These are phyloP conservation scores for Mycena galopus DNA, from an alignment of 768 basidiomycete species.

Conservation along the genomic window DNA sequence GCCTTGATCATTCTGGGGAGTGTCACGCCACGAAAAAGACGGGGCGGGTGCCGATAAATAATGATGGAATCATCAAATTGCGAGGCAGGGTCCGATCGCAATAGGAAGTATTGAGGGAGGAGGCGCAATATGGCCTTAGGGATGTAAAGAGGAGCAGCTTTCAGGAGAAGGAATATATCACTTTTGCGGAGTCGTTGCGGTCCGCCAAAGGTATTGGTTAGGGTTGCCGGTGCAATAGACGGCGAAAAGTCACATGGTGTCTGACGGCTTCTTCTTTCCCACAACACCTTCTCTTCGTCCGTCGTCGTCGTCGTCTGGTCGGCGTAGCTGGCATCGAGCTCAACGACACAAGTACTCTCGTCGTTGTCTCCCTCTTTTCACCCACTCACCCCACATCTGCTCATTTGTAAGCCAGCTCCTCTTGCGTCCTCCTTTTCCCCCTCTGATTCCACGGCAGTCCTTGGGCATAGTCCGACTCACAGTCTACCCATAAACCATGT, in stretches of 20 bases:
- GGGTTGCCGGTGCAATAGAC: not conserved
- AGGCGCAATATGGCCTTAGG: not conserved
- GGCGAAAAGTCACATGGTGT: too few relatives aligned
- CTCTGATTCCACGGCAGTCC: slow-evolving; percentile 9
- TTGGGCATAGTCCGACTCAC: slow-evolving; percentile 19
- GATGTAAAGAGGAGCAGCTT: not conserved
- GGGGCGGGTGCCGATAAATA: slow-evolving; percentile 4
- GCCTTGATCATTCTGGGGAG: not conserved
- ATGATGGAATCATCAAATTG: not conserved
- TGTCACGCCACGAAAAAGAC: slow-evolving; percentile 14
- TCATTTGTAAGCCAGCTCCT: slow-evolving; percentile 24
- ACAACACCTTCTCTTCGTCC: slow-evolving; percentile 32
- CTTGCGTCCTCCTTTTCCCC: slow-evolving; percentile 12
- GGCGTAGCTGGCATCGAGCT: slow-evolving; percentile 30
- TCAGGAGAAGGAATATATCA: too few relatives aligned
- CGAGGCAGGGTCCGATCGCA: not conserved
- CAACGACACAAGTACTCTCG: slow-evolving; percentile 14
- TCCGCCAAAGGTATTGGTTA: not conserved
- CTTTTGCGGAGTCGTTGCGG: not conserved
- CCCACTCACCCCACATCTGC: slow-evolving; percentile 27
- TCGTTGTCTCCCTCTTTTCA: slow-evolving; percentile 13
- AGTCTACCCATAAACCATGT: slow-evolving; percentile 60
- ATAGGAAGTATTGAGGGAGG: not conserved
- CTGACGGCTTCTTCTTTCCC: slow-evolving; percentile 25
- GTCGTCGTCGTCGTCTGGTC: slow-evolving; percentile 29